Evolutionary conservation across 176 grass and related monocot genomes (phyloP), one percentile per base, ranked within the genome.

Genomic region (Elaeis guineensis): DNA sequence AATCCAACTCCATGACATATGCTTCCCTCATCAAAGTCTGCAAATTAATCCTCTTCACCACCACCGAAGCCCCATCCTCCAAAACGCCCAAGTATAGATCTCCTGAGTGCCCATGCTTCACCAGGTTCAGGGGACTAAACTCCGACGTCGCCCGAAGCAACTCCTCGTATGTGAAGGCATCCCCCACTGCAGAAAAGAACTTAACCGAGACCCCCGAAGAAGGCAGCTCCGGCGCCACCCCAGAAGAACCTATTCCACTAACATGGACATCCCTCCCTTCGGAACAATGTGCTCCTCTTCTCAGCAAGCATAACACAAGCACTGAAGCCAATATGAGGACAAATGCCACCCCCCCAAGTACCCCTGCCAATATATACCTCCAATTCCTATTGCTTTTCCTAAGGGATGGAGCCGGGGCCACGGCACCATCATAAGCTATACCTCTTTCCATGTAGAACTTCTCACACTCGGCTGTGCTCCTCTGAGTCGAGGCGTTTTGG

Each of bases 51-150:
- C 72, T 86, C 81, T 97, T 97, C 0, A 97, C 39, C n/a, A 78
- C 73, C 60, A 97, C 78, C 15, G 78, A 62, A 25, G 55, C 68
- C 24, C 87, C 93, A 26, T 80, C 80, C 72, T 91, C 83, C 28
- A 89, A 55, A 64, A 73, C 35, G 4, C 81, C 93, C 51, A 20
- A 61, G 72, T 97, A 97, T 6, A 97, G 80, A 19, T 85, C 78
- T 15, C 87, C 87, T 0, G 83, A 83, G 50, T 73, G 87, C 35
- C 93, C 93, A 69, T 52, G 78, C 54, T 89, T 89, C 55, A 92
- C 32, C 49, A 90, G 85, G 44, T 80, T 91, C 19, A 55, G 75
- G 59, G 82, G 70, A 3, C 71, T 58, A 61, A 96, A 96, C 8
- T 73, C 80, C 21, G 69, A 59, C 0, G 87, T 80, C 18, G 77